Base-by-base conservation (phyloP, 371 early-diverging fungal genomes). In the Mucor circinelloides region DNA sequence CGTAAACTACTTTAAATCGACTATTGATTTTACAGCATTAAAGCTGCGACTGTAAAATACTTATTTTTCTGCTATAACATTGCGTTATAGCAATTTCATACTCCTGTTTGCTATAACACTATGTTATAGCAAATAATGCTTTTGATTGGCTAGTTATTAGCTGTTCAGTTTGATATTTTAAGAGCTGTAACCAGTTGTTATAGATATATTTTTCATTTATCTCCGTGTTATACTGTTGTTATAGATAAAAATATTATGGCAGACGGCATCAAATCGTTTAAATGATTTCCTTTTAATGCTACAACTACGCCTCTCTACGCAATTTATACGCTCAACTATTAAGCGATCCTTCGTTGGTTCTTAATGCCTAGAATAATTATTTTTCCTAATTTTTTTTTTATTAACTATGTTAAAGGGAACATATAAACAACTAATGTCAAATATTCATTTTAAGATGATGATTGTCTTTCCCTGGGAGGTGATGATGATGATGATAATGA, bases 211-310 rank as follows among this genome's bases (percentile, higher is more conserved):
- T 58, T 58, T 58, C 58, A 58, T 58, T 36, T 58, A 38, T 58
- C 54, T 63, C 38, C 63, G 30, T 64, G 64, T 64, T 64, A 64
- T 57, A 64, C 44, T 56, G 57, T 55, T 64, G 57, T 64, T 64
- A 64, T 57, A 64, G 64, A 27, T 30, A 57, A 56, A 56, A 64
- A 56, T 28, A 31, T 57, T 64, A 42, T 64, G 57, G 64, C 31
- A 56, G 56, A 56, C 27, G 57, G 60, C 27, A 12, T 42, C 60
- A 60, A 60, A 60, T 60, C 60, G 60, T 44, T 60, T 28, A 60
- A 60, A 27, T 60, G 44, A 60, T 60, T 44, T 44, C 60, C 44
- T 60, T 44, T 60, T 60, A 60, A 36, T 36, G 36, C 36, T 36
- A 36, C 5, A 34, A 34, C 52, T 34, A 34, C 36, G 13, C 27